Conservation (phyloP, 257 asterid species). For the Thymus mandschuricus region DNA sequence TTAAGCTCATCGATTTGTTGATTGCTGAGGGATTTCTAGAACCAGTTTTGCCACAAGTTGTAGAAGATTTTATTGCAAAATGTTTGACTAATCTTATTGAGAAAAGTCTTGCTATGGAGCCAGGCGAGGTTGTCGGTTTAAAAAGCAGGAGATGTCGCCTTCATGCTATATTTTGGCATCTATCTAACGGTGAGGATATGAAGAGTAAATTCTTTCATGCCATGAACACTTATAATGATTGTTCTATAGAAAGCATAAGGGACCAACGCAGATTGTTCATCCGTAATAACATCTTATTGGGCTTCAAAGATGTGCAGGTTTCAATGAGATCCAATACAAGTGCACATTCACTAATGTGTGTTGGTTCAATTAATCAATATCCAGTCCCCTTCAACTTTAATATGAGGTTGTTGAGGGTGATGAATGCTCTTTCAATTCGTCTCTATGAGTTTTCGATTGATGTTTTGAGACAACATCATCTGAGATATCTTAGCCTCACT, state of each 20-base stretch:
- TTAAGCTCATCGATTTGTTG: too few species aligned
- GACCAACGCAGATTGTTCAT: slow-evolving; percentile 6
- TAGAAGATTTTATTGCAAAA: neutral
- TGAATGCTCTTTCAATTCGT: neutral
- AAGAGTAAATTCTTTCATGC: neutral
- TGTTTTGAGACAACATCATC: neutral
- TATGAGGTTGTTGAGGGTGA: neutral
- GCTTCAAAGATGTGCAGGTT: neutral
- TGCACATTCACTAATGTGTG: neutral
- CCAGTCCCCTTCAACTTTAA: neutral
- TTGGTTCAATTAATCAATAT: neutral
- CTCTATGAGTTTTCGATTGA: neutral
- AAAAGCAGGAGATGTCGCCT: neutral
- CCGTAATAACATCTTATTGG: neutral
- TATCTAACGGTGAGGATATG: neutral
- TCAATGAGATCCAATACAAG: neutral
- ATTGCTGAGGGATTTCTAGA: too few species aligned
- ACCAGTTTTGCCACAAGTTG: neutral
- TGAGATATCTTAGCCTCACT: neutral
- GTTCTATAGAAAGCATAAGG: neutral
- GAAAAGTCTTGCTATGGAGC: neutral
- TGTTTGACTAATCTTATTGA: neutral
- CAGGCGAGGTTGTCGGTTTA: neutral
- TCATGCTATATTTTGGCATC: neutral
- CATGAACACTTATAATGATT: neutral